Evolutionary conservation across 2,329 filamentous ascomycete genomes (phyloP).

Genomic region (Tricladium varicosporioides): DNA sequence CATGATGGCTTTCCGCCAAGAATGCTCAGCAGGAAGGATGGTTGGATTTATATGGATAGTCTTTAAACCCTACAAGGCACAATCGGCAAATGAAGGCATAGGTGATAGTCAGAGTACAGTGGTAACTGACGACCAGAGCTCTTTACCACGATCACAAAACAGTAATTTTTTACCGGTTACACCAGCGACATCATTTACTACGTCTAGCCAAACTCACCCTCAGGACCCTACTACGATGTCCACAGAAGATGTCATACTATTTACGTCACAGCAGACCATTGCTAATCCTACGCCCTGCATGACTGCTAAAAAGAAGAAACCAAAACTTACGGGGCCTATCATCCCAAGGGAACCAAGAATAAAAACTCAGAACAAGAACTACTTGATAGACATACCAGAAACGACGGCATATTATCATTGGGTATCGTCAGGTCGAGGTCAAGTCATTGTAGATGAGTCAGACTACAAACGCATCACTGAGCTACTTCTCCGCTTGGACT

Average conservation of each 20-base stretch:
- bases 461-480: conserved; percentile 68
- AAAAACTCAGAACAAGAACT: conserved; percentile 56
- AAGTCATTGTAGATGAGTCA: conserved; percentile 59
- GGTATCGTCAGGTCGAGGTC: conserved; percentile 60
- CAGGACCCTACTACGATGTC: conserved; percentile 14
- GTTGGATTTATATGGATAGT: conserved; percentile 96
- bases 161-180: conserved; percentile 4
- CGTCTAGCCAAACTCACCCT: conserved; percentile 19
- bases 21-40: conserved; percentile 87
- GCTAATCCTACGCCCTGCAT: conserved; percentile 6
- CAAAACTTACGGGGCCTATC: conserved; percentile 54
- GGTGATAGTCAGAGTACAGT: conserved; percentile 20
- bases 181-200: conserved; percentile 23
- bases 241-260: not conserved
- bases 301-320: conserved; percentile 47
- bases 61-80: conserved; percentile 45
- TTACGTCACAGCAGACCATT: conserved; percentile 9
- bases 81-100: conserved; percentile 10
- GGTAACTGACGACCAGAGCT: conserved; percentile 8
- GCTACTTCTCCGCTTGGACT: conserved; percentile 71
- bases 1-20: conserved; percentile 94
- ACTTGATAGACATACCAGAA: conserved; percentile 48
- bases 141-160: not conserved
- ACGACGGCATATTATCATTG: conserved; percentile 64
- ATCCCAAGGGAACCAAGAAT: conserved; percentile 61